phyloP scores from a whole-genome alignment of 1,284 basidiomycete genomes.

The Marasmius tenuissimus region DNA sequence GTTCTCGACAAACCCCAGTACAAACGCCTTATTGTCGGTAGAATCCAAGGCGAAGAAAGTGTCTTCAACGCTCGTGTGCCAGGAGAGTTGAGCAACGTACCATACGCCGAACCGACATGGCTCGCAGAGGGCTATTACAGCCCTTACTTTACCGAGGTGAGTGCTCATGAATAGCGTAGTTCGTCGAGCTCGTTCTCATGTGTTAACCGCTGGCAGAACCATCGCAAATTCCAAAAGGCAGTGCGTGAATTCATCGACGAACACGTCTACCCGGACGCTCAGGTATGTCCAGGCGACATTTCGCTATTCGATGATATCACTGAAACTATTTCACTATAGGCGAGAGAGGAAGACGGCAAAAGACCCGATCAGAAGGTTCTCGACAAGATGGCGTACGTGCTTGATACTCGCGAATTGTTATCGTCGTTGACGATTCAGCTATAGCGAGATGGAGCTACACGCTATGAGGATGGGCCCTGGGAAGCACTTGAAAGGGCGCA shows the following conservation, averaged over 20 bases:
- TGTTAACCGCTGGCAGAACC: conserved; percentile 34
- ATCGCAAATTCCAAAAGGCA: conserved; percentile 47
- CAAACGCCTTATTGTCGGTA: conserved; percentile 67
- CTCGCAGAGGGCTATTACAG: conserved; percentile 63
- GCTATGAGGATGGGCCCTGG: conserved; percentile 91
- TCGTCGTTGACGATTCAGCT: neutral
- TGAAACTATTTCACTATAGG: conserved; percentile 30
- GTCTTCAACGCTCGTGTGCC: conserved; percentile 53
- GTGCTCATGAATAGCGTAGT: conserved; percentile 1
- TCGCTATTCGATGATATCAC: neutral
- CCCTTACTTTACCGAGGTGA: conserved; percentile 70
- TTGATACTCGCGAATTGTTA: neutral
- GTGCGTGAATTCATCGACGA: conserved; percentile 52
- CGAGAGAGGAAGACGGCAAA: conserved; percentile 77
- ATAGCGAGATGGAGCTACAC: conserved; percentile 69
- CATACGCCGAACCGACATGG: conserved; percentile 86
- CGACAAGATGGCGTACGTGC: conserved; percentile 68
- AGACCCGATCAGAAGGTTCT: conserved; percentile 63
- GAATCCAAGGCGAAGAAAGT: conserved; percentile 64
- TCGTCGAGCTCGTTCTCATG: neutral
- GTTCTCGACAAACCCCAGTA: conserved; percentile 78
- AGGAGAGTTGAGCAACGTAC: conserved; percentile 70
- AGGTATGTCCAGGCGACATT: conserved; percentile 23
- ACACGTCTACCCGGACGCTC: conserved; percentile 51
- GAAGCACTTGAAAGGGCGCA: conserved; percentile 81